Evolutionary conservation across 768 basidiomycete species (phyloP).

Genomic region (Agrocybe praecox): DNA sequence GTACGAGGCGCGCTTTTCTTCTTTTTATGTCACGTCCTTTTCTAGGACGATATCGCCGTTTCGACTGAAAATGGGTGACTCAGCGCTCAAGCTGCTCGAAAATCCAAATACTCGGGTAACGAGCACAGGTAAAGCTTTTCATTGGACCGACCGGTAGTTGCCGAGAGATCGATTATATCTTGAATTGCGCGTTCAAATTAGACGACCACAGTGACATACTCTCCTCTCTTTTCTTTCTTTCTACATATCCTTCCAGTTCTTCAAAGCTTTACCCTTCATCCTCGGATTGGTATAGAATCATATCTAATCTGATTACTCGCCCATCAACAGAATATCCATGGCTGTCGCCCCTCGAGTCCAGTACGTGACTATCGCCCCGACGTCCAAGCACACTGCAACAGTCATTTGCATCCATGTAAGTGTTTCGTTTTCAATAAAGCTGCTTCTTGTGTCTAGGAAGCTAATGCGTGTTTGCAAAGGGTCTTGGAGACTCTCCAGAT

Average conservation of each 20-base stretch:
- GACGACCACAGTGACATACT: constrained; percentile 25
- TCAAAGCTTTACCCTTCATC: constrained; percentile 4
- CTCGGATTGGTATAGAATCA: constrained; percentile 4
- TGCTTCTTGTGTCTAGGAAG: constrained; percentile 4
- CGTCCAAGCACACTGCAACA: constrained; percentile 75
- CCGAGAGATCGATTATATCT: constrained; percentile 47
- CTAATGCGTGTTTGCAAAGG: constrained; percentile 49
- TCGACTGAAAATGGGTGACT: background rate
- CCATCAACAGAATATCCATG: constrained; percentile 20
- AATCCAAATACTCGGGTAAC: background rate
- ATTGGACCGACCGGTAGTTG: constrained; percentile 39
- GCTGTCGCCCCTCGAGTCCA: constrained; percentile 40
- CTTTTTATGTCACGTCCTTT: background rate
- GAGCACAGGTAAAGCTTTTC: background rate
- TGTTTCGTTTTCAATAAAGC: constrained; percentile 5
- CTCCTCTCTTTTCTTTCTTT: constrained; percentile 26
- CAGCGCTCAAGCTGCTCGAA: background rate
- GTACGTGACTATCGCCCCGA: constrained; percentile 55
- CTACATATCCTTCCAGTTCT: constrained; percentile 17
- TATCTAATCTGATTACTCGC: constrained; percentile 8
- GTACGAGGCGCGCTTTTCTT: background rate
- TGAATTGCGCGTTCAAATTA: constrained; percentile 23
- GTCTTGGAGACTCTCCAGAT: constrained; percentile 72
- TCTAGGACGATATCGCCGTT: constrained; percentile 5
- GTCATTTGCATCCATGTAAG: constrained; percentile 90